Conservation (phyloP, 352 stramenopile species). For the Phytophthora podocarpi region DNA sequence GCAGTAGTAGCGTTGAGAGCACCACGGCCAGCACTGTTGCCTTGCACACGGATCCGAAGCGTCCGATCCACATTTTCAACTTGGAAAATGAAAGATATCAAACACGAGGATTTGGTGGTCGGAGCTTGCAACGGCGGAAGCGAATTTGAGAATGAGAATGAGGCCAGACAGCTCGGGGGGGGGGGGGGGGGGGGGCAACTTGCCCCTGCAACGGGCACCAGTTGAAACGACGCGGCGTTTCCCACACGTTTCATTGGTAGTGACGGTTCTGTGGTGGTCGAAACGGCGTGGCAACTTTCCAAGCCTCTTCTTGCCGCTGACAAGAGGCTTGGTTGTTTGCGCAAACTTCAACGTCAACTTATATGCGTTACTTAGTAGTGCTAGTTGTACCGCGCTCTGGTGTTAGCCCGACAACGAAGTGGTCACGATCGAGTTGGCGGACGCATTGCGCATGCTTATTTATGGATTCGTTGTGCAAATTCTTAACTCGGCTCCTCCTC, state of each 20-base stretch:
- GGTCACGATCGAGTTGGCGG: no score
- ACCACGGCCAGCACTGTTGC: constrained; percentile 15
- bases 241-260: constrained; percentile 29
- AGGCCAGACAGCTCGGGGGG: no score
- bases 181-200: no score
- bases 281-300: constrained; percentile 26
- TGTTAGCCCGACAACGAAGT: no score
- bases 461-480: no score
- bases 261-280: constrained; percentile 6
- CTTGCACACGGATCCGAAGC: constrained; percentile 16
- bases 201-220: constrained; percentile 10
- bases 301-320: no score
- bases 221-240: constrained; percentile 22
- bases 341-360: constrained; percentile 12
- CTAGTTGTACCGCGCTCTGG: no score
- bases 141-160: constrained; percentile 33
- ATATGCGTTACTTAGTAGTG: no score
- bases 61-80: constrained; percentile 14
- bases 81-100: constrained; percentile 6
- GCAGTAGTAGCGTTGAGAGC: constrained; percentile 20
- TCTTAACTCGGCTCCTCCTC: no score
- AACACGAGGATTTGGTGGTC: constrained; percentile 1
- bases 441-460: no score
- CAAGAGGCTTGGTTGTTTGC: constrained; percentile 16
- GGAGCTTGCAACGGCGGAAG: constrained; percentile 19